Evolutionary conservation across 805 yeast genomes (phyloP).

Genomic region (Candida odintsovae): DNA sequence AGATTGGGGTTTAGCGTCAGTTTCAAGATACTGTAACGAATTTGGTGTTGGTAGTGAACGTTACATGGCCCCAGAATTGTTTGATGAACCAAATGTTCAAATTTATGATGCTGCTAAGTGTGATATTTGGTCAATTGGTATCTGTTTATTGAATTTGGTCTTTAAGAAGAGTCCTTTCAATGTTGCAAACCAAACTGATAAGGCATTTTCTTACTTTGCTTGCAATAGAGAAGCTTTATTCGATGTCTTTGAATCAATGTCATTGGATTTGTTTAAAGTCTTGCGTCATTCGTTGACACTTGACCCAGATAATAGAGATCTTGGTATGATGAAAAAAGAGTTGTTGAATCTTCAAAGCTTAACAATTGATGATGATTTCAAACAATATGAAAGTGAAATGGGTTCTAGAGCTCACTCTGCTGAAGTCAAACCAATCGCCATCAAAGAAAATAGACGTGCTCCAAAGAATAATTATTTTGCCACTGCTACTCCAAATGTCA

Average conservation of each 20-base stretch:
- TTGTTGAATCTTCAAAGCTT: conserved; percentile 55
- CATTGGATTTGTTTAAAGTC: conserved; percentile 80
- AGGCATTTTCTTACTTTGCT: conserved; percentile 79
- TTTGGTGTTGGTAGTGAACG: conserved; percentile 87
- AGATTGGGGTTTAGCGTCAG: conserved; percentile 72
- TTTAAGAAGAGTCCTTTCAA: conserved; percentile 85
- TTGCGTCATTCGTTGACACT: conserved; percentile 71
- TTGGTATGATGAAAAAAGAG: conserved; percentile 54
- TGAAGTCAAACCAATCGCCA: conserved; percentile 19
- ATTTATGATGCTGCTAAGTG: conserved; percentile 74
- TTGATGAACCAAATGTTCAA: conserved; percentile 50
- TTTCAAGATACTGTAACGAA: conserved; percentile 47
- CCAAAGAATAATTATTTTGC: conserved; percentile 46
- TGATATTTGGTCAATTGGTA: conserved; percentile 88
- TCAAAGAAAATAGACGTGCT: conserved; percentile 3
- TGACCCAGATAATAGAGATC: conserved; percentile 81
- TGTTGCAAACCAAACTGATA: conserved; percentile 75
- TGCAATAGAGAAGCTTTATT: conserved; percentile 83
- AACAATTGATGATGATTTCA: conserved; percentile 78
- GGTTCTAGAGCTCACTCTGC: conserved; percentile 1
- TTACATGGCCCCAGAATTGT: conserved; percentile 92
- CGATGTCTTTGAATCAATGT: conserved; percentile 87
- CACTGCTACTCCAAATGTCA: conserved; percentile 52
- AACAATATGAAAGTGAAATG: conserved; percentile 36
- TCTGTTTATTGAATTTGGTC: conserved; percentile 75